Percentiles rank a stretch among this genome's conserved stretches.
Evolutionary conservation across 2,329 filamentous ascomycete genomes (phyloP).

Genomic region (Endothia cerciana): DNA sequence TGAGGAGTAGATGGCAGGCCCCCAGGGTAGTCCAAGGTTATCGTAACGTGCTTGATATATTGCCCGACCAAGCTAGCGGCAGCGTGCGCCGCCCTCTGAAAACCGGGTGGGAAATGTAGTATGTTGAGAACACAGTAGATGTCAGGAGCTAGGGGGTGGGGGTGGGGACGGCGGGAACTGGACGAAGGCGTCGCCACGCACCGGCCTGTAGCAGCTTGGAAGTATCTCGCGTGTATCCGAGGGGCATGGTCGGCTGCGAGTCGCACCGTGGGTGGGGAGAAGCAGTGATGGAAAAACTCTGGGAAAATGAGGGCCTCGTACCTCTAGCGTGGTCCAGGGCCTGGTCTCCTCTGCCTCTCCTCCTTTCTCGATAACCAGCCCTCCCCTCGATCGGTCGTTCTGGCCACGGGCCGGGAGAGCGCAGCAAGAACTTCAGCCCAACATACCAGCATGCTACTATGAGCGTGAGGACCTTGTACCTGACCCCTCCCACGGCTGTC

Average conservation of each 20-base stretch:
- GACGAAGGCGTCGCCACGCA: conserved; percentile 25
- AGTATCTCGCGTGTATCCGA: conserved; percentile 26
- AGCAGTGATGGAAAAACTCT: conserved; percentile 21
- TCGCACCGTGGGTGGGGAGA: conserved; percentile 25
- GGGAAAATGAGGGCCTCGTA: conserved; percentile 10
- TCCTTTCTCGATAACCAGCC: background rate
- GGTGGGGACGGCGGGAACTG: conserved; percentile 25
- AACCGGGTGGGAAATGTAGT: conserved; percentile 8
- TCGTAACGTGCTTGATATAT: conserved; percentile 20
- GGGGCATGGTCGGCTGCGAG: conserved; percentile 17
- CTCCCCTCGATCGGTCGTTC: background rate
- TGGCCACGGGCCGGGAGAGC: background rate
- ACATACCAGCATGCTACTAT: too few relatives aligned
- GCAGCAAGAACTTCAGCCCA: background rate
- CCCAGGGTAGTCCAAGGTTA: conserved; percentile 13
- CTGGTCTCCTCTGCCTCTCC: background rate
- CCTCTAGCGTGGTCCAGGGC: conserved; percentile 7
- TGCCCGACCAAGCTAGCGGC: conserved; percentile 17
- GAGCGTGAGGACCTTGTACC: conserved; percentile 2
- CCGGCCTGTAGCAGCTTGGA: conserved; percentile 21
- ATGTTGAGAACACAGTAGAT: background rate
- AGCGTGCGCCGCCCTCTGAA: conserved; percentile 18
- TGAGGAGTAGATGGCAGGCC: conserved; percentile 15
- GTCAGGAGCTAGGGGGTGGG: conserved; percentile 18
- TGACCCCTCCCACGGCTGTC: background rate